phyloP scores from a whole-genome alignment of 2,329 filamentous ascomycete genomes.

The Phialophora tarda region DNA sequence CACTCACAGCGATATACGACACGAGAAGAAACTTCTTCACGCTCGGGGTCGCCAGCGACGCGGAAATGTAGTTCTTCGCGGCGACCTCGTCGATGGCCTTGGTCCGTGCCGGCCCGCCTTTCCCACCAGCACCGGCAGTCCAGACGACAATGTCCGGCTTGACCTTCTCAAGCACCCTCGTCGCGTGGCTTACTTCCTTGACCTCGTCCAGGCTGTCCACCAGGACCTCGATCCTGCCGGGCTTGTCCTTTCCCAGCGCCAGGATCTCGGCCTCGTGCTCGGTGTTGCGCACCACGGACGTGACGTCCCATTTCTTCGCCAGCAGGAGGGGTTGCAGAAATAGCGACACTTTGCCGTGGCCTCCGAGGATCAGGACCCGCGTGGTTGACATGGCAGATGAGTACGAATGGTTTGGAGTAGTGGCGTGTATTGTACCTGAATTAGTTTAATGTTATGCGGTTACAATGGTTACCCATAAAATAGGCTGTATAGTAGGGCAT shows the following conservation, averaged over 20 bases:
- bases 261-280: constrained; percentile 70
- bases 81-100: constrained; percentile 60
- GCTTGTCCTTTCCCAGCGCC: constrained; percentile 62
- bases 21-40: constrained; percentile 62
- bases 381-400: constrained; percentile 33
- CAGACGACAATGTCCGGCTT: constrained; percentile 55
- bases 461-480: too few species aligned
- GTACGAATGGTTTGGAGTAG: too few species aligned
- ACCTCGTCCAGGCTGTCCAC: constrained; percentile 75
- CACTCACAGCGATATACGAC: constrained; percentile 53
- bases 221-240: constrained; percentile 70
- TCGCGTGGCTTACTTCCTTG: constrained; percentile 66
- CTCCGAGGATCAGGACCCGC: constrained; percentile 75
- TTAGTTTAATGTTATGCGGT: too few species aligned
- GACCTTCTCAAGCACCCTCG: constrained; percentile 60
- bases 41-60: constrained; percentile 51
- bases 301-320: constrained; percentile 75
- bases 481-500: too few species aligned
- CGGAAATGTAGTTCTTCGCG: constrained; percentile 60
- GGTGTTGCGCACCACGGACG: constrained; percentile 75
- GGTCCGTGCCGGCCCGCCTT: constrained; percentile 58
- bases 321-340: constrained; percentile 77
- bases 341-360: constrained; percentile 79
- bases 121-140: constrained; percentile 60
- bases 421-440: too few species aligned